phyloP scores from a whole-genome alignment of 176 grass and related monocot genomes.

The Cymbopogon citratus region DNA sequence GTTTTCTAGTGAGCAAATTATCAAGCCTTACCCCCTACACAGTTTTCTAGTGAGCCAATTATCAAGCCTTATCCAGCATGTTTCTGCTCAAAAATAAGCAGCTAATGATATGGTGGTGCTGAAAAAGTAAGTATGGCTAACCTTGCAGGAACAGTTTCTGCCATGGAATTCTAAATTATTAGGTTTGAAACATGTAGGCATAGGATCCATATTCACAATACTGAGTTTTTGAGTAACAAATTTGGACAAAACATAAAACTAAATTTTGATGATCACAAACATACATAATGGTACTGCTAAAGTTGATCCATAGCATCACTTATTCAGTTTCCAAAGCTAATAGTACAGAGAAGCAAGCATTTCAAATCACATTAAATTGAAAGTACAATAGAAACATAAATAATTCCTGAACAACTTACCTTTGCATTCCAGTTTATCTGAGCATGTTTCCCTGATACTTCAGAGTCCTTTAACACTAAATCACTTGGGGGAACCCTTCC shows the following conservation, averaged over 20 bases:
- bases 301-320: neutral
- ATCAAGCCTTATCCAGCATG: neutral
- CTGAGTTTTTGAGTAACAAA: neutral
- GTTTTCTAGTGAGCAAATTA: neutral
- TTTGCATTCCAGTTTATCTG: slow-evolving; percentile 65
- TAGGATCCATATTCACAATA: neutral
- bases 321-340: neutral
- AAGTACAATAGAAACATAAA: neutral
- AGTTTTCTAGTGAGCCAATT: neutral
- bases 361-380: slow-evolving; percentile 7
- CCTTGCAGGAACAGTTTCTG: slow-evolving; percentile 1
- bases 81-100: neutral
- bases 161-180: neutral
- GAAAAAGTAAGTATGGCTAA: neutral
- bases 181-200: neutral
- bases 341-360: neutral
- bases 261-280: neutral
- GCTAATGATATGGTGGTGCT: neutral
- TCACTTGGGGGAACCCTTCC: slow-evolving; percentile 68
- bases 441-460: slow-evolving; percentile 88
- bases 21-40: neutral
- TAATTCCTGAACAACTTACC: slow-evolving; percentile 32
- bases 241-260: neutral
- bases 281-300: neutral
- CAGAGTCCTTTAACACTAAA: slow-evolving; percentile 67